A percentile compares a stretch with the other conserved stretches of the same genome.
phyloP scores from a whole-genome alignment of 2,329 filamentous ascomycete genomes.

The Arthrobotrys sinensis region DNA sequence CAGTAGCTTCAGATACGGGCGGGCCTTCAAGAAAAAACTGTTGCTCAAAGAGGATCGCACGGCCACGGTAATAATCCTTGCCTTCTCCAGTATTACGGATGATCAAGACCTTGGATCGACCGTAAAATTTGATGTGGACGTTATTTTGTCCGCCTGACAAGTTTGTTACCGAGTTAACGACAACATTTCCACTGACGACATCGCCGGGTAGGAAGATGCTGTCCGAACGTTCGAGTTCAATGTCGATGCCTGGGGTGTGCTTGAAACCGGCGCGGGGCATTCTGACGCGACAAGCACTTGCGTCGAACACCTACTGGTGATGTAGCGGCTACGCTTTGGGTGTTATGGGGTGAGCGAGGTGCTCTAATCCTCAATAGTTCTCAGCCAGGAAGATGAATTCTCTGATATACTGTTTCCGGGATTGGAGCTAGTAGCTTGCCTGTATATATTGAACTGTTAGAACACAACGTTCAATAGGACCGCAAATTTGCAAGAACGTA shows the following conservation, averaged over 20 bases:
- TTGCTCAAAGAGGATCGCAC: constrained; percentile 38
- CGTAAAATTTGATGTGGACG: constrained; percentile 42
- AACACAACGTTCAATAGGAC: too few species aligned
- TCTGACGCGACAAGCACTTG: neutral
- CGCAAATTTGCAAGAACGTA: too few species aligned
- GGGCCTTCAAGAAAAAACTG: constrained; percentile 36
- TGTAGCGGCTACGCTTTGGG: too few species aligned
- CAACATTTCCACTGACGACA: constrained; percentile 24
- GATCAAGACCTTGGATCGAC: constrained; percentile 52
- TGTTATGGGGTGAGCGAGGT: too few species aligned
- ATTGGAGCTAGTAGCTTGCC: too few species aligned
- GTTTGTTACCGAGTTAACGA: neutral
- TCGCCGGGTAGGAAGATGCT: constrained; percentile 46
- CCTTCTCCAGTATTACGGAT: constrained; percentile 40
- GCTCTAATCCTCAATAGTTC: too few species aligned
- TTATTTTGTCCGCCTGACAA: constrained; percentile 5
- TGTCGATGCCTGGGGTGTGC: constrained; percentile 26
- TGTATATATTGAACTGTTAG: neutral
- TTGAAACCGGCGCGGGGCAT: constrained; percentile 54
- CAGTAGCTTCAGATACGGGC: constrained; percentile 9
- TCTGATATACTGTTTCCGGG: neutral
- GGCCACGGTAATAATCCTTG: constrained; percentile 53
- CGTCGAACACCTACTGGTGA: too few species aligned
- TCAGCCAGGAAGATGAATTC: too few species aligned
- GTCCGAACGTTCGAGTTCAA: constrained; percentile 31